These are phyloP conservation scores for Davidsoniella virescens DNA, from an alignment of 2,329 filamentous ascomycete species.

Conservation along the genomic window DNA sequence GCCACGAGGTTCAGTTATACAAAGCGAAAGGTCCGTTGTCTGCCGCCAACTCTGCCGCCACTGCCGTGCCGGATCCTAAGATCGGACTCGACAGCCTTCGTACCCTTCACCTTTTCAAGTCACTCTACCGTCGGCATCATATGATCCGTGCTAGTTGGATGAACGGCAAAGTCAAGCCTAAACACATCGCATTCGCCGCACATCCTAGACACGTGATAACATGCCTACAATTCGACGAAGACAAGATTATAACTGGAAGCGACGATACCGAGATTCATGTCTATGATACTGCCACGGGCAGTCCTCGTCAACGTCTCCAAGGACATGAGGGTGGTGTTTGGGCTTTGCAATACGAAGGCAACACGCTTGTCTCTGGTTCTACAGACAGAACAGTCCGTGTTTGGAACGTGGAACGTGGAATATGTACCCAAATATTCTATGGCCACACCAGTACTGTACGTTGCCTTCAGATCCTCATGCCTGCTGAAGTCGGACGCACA, in stretches of 20 bases:
- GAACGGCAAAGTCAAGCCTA: constrained; percentile 64
- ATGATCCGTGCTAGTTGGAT: constrained; percentile 90
- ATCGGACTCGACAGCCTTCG: constrained; percentile 64
- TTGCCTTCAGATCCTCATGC: constrained; percentile 86
- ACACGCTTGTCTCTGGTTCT: constrained; percentile 85
- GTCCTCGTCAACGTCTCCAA: constrained; percentile 64
- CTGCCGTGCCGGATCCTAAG: constrained; percentile 66
- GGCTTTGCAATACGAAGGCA: constrained; percentile 92
- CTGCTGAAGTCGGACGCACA: constrained; percentile 57
- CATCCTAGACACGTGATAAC: constrained; percentile 95
- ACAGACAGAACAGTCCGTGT: constrained; percentile 97
- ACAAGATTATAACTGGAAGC: constrained; percentile 95
- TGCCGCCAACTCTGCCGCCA: constrained; percentile 68
- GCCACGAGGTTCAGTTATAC: constrained; percentile 18
- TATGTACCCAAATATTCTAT: constrained; percentile 90
- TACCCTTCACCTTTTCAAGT: constrained; percentile 87
- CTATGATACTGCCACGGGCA: constrained; percentile 91
- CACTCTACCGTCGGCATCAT: constrained; percentile 81
- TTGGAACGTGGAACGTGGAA: constrained; percentile 90
- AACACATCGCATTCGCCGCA: constrained; percentile 81
- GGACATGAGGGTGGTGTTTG: constrained; percentile 96
- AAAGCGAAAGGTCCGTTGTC: constrained; percentile 71
- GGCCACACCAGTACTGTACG: constrained; percentile 95
- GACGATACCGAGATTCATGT: constrained; percentile 97
- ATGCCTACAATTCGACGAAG: constrained; percentile 90